phyloP scores from a whole-genome alignment of 768 basidiomycete genomes.

The Suillus cothurnatus region DNA sequence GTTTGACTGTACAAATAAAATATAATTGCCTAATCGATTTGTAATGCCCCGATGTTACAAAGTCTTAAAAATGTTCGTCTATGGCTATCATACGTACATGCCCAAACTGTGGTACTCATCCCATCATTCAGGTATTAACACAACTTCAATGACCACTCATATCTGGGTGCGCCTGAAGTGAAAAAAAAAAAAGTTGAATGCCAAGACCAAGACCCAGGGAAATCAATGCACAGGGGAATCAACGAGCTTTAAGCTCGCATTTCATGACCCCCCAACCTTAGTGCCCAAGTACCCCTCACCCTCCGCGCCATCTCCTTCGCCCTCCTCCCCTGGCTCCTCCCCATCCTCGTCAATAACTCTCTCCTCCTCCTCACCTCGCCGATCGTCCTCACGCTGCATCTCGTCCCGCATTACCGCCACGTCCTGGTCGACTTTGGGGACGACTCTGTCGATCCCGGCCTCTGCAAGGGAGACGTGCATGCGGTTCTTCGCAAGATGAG shows the following conservation, averaged over 20 bases:
- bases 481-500: constrained; percentile 81
- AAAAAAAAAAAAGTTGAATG: background rate
- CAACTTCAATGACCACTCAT: background rate
- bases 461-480: constrained; percentile 85
- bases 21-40: background rate
- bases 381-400: constrained; percentile 67
- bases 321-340: constrained; percentile 24
- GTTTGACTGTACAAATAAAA: background rate
- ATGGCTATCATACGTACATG: background rate
- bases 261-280: constrained; percentile 22
- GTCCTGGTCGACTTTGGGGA: constrained; percentile 81
- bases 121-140: background rate
- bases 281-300: constrained; percentile 33
- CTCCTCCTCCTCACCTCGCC: constrained; percentile 25
- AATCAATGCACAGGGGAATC: background rate
- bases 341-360: constrained; percentile 28
- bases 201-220: too few relatives aligned
- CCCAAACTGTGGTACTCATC: background rate
- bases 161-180: background rate
- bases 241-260: background rate
- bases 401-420: constrained; percentile 81
- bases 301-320: constrained; percentile 28
- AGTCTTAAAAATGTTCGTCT: background rate
- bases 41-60: background rate
- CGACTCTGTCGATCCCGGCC: constrained; percentile 86